Conservation (phyloP, 129 eudicot genomes). For the Logfia minima region DNA sequence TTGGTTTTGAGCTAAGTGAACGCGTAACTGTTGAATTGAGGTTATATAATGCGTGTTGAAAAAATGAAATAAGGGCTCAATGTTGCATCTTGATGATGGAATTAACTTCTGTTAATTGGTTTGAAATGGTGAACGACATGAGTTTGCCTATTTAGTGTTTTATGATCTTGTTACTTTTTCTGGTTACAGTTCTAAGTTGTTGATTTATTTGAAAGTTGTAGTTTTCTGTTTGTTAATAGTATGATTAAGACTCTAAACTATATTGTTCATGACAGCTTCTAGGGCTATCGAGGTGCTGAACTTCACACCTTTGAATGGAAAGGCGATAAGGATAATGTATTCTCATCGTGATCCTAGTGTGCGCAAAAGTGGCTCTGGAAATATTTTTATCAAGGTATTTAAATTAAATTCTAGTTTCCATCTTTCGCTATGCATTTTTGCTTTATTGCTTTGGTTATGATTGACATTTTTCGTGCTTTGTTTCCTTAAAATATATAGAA, state of each 20-base stretch:
- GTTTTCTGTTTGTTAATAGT: not conserved
- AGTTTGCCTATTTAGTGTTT: not conserved
- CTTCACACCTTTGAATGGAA: conserved; percentile 82
- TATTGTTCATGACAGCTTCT: conserved; percentile 54
- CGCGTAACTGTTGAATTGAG: not conserved
- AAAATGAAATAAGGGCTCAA: not conserved
- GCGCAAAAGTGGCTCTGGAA: conserved; percentile 80
- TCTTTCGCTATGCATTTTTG: not conserved
- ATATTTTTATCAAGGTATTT: conserved; percentile 80
- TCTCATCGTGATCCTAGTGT: conserved; percentile 83
- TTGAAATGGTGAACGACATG: not conserved
- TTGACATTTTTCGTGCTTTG: not conserved
- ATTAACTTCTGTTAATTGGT: conserved; percentile 1
- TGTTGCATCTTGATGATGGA: not conserved
- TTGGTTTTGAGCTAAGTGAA: not conserved
- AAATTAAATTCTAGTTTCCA: not conserved
- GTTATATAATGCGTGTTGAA: not conserved
- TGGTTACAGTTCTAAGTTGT: not conserved
- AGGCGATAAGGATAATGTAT: conserved; percentile 82
- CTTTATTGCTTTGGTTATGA: not conserved
- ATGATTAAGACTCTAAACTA: not conserved
- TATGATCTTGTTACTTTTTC: not conserved
- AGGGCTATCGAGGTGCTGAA: conserved; percentile 78
- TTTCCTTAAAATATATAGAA: conserved; percentile 44
- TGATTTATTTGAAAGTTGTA: not conserved